Evolutionary conservation across 2,329 filamentous ascomycete species (phyloP).

Genomic region (Ceratocystis colombiana): DNA sequence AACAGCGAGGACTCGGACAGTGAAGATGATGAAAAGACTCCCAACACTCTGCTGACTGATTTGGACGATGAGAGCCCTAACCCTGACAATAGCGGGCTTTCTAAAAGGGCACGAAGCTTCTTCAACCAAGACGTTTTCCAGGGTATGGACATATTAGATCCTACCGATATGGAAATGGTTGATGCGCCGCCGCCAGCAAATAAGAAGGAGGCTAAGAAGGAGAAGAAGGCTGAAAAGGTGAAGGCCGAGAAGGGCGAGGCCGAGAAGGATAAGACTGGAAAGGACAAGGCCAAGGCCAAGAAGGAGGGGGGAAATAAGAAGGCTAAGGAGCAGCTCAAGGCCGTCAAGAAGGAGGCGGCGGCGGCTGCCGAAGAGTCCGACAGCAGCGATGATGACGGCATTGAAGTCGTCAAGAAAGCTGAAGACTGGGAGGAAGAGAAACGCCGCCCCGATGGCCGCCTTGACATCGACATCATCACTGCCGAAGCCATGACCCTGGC

Average conservation of each 20-base stretch:
- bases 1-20: constrained; percentile 30
- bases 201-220: constrained; percentile 30
- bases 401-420: constrained; percentile 52
- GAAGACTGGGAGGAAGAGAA: constrained; percentile 58
- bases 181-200: constrained; percentile 30
- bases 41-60: constrained; percentile 33
- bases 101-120: constrained; percentile 74
- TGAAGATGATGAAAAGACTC: constrained; percentile 32
- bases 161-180: constrained; percentile 32
- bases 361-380: constrained; percentile 26
- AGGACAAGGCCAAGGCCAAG: constrained; percentile 25
- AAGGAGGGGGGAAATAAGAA: constrained; percentile 11
- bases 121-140: constrained; percentile 95
- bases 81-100: constrained; percentile 41
- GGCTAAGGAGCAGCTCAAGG: constrained; percentile 2
- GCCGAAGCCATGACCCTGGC: constrained; percentile 97
- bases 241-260: constrained; percentile 32
- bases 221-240: constrained; percentile 27
- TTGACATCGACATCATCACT: constrained; percentile 96
- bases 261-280: constrained; percentile 23
- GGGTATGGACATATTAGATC: constrained; percentile 49
- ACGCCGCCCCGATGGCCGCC: constrained; percentile 51
- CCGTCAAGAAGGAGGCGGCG: not conserved
- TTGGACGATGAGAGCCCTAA: constrained; percentile 36
- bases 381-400: constrained; percentile 36